Percentiles rank a stretch among this genome's conserved stretches.
Evolutionary conservation across 495 filamentous ascomycete genomes (phyloP).

Genomic region (Lasiosphaeria miniovina): DNA sequence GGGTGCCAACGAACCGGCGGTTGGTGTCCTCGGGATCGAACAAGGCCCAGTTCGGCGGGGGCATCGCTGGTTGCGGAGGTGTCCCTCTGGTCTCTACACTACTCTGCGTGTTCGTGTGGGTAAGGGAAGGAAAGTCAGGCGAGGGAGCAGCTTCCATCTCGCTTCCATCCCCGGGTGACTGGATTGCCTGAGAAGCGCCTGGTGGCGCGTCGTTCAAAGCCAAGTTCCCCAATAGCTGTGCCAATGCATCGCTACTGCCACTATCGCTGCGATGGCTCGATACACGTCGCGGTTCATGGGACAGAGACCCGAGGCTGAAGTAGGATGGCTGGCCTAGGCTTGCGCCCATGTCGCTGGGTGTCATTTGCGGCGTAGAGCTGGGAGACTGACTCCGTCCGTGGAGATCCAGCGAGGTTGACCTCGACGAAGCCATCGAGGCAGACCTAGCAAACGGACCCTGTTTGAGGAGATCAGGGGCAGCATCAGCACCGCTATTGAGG

Average conservation of each 20-base stretch:
- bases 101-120: constrained; percentile 56
- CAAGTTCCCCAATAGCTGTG: constrained; percentile 79
- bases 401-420: constrained; percentile 94
- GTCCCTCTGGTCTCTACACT: constrained; percentile 43
- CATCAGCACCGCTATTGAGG: constrained; percentile 74
- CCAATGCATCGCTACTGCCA: constrained; percentile 78
- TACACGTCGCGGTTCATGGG: constrained; percentile 74
- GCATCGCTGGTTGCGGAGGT: constrained; percentile 75
- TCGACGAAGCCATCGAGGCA: constrained; percentile 82
- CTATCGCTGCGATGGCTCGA: constrained; percentile 92
- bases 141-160: constrained; percentile 61
- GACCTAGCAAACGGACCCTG: constrained; percentile 85
- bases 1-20: constrained; percentile 92
- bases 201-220: constrained; percentile 64
- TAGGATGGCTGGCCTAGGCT: constrained; percentile 84
- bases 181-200: constrained; percentile 42
- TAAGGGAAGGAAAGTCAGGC: constrained; percentile 64
- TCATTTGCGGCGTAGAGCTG: constrained; percentile 79
- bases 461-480: constrained; percentile 85
- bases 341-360: constrained; percentile 62
- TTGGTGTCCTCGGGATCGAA: constrained; percentile 95
- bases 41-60: constrained; percentile 90
- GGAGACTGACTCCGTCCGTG: constrained; percentile 72
- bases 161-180: constrained; percentile 53
- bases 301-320: constrained; percentile 70